Evolutionary conservation across 2,329 filamentous ascomycete species (phyloP).

Genomic region (Fusarium longipes): DNA sequence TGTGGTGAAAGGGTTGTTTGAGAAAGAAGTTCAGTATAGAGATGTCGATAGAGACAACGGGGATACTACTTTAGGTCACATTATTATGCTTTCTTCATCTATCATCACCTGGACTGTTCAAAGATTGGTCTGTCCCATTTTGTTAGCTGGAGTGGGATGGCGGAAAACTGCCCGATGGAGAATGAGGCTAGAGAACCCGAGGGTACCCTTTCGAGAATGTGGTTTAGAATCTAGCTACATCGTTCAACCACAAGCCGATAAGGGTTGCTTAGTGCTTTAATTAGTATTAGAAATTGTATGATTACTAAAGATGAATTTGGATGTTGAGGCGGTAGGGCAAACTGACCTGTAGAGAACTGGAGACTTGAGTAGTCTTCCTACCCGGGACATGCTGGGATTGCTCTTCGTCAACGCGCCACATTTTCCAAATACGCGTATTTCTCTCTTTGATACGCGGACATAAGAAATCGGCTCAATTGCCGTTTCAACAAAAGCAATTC

Average conservation of each 20-base stretch:
- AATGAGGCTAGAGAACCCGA: slow-evolving; percentile 26
- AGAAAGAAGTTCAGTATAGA: not conserved
- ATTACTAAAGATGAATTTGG: too few relatives aligned
- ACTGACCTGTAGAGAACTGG: too few relatives aligned
- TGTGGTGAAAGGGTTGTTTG: not conserved
- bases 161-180: slow-evolving; percentile 15
- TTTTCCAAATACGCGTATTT: not conserved
- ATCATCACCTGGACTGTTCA: not conserved
- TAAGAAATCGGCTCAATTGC: rapidly evolving
- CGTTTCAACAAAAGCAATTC: not conserved
- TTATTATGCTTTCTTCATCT: slow-evolving; percentile 7
- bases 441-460: not conserved
- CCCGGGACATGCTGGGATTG: too few relatives aligned
- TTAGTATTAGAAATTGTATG: too few relatives aligned
- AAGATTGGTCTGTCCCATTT: not conserved
- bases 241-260: not conserved
- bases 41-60: not conserved
- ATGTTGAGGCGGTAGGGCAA: too few relatives aligned
- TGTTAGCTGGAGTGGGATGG: not conserved
- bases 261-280: not conserved
- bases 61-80: not conserved
- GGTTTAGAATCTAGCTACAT: not conserved
- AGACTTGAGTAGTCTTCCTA: too few relatives aligned
- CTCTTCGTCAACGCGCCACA: too few relatives aligned
- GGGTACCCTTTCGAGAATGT: not conserved